Evolutionary conservation across 1,284 basidiomycete species (phyloP).

Genomic region (Schizophyllum amplum): DNA sequence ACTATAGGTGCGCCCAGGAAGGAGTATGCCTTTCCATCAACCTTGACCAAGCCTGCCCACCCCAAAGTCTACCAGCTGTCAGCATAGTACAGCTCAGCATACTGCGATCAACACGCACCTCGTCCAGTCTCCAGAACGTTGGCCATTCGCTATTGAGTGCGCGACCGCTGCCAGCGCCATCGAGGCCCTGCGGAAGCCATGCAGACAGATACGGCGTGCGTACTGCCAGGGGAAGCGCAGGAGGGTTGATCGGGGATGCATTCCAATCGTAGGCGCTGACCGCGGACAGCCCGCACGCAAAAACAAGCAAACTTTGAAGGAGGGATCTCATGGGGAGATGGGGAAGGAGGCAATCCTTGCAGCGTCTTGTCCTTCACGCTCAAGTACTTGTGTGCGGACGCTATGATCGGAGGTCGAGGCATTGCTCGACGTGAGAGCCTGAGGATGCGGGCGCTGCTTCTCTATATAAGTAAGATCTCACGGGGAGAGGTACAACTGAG

Average conservation of each 20-base stretch:
- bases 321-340: no score
- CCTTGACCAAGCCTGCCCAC: constrained; percentile 61
- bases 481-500: no score
- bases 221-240: constrained; percentile 52
- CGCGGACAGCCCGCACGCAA: constrained; percentile 7
- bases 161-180: constrained; percentile 29
- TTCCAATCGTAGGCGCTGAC: constrained; percentile 32
- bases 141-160: constrained; percentile 59
- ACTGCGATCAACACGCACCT: constrained; percentile 18
- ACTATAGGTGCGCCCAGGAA: constrained; percentile 47
- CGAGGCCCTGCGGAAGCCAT: constrained; percentile 43
- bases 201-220: constrained; percentile 57
- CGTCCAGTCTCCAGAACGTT: constrained; percentile 57
- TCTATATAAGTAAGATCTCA: no score
- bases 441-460: no score
- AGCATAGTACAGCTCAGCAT: neutral
- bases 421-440: no score
- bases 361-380: no score
- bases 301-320: no score
- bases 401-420: no score
- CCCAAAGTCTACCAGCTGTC: constrained; percentile 39
- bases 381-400: no score
- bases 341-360: no score
- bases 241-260: constrained; percentile 49
- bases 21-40: constrained; percentile 49